These are phyloP conservation scores for Iris macrosiphon DNA, from an alignment of 106 monocot species.

Conservation along the genomic window DNA sequence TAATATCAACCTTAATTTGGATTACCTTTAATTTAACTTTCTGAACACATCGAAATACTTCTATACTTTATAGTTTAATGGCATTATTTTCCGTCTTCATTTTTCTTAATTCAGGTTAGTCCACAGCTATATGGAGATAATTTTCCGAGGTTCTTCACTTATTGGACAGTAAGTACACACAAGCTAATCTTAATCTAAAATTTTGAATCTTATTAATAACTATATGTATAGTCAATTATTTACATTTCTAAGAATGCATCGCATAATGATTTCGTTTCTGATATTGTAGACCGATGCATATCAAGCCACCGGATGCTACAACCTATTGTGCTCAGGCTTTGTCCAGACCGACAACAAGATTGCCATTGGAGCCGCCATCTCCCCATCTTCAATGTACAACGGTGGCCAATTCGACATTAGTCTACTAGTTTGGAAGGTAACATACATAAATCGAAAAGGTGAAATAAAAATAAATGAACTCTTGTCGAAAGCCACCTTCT, in stretches of 20 bases:
- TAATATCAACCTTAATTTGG: no score
- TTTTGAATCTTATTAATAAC: not conserved
- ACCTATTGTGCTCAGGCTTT: conserved; percentile 82
- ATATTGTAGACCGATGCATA: conserved; percentile 69
- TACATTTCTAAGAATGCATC: not conserved
- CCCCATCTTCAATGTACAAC: conserved; percentile 45
- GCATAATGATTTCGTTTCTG: not conserved
- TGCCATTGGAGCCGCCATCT: conserved; percentile 81
- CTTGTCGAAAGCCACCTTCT: no score
- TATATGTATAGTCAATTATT: no score
- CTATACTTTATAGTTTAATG: no score
- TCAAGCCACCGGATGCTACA: conserved; percentile 83
- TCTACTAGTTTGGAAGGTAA: conserved; percentile 79
- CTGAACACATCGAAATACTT: no score
- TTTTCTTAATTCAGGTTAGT: conserved; percentile 65
- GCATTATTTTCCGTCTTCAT: not conserved
- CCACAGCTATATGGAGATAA: conserved; percentile 84
- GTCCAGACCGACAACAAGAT: conserved; percentile 70
- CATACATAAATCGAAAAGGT: not conserved
- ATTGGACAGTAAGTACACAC: conserved; percentile 86
- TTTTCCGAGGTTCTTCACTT: conserved; percentile 90
- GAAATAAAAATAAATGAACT: no score
- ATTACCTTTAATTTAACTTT: not conserved
- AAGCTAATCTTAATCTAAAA: not conserved
- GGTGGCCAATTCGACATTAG: conserved; percentile 79